phyloP scores from a whole-genome alignment of 495 filamentous ascomycete species.

The Penicillium psychrofluorescens region DNA sequence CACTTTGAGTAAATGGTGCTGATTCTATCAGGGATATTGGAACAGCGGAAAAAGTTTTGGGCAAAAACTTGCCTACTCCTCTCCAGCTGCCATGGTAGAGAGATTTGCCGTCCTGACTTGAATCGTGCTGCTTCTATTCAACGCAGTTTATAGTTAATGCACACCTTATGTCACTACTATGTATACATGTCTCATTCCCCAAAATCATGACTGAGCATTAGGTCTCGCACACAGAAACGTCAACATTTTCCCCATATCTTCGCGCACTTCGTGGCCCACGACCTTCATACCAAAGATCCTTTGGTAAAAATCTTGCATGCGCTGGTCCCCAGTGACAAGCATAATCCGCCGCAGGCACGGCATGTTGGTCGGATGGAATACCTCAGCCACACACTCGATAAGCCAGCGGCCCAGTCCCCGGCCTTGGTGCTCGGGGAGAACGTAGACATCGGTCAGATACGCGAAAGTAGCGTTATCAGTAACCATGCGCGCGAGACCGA shows the following conservation, averaged over 20 bases:
- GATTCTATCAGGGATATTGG: slow-evolving; percentile 52
- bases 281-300: slow-evolving; percentile 38
- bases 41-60: slow-evolving; percentile 56
- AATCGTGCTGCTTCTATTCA: too few species aligned
- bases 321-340: slow-evolving; percentile 34
- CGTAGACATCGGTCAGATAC: slow-evolving; percentile 69
- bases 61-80: slow-evolving; percentile 53
- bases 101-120: background rate
- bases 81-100: slow-evolving; percentile 62
- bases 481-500: slow-evolving; percentile 58
- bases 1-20: background rate
- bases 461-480: slow-evolving; percentile 61
- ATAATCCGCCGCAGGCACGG: slow-evolving; percentile 47
- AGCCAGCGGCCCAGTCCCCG: slow-evolving; percentile 58
- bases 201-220: background rate
- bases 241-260: slow-evolving; percentile 14
- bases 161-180: too few species aligned
- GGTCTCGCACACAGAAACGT: slow-evolving; percentile 19
- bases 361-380: slow-evolving; percentile 38
- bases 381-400: slow-evolving; percentile 49
- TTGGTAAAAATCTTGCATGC: slow-evolving; percentile 37
- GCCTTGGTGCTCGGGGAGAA: slow-evolving; percentile 49
- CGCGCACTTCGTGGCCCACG: slow-evolving; percentile 18
- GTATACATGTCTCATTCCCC: too few species aligned
- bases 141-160: too few species aligned